A percentile compares a stretch with the other conserved stretches of the same genome.
Evolutionary conservation across 2,329 filamentous ascomycete genomes (phyloP).

Genomic region (Nemania abortiva): DNA sequence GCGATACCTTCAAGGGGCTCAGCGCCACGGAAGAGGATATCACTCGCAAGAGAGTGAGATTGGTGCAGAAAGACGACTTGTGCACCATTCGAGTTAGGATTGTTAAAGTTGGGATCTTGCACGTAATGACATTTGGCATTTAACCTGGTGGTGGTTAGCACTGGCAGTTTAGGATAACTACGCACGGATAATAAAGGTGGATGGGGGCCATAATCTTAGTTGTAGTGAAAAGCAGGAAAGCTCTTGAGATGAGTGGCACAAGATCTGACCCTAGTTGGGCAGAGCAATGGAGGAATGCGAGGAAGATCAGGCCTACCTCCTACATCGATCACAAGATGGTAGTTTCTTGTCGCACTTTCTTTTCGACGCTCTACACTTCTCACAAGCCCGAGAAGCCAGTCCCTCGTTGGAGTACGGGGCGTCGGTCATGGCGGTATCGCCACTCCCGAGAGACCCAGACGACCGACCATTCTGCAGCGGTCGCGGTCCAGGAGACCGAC

Average conservation of each 20-base stretch:
- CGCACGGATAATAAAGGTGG: background rate
- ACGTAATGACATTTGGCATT: constrained; percentile 53
- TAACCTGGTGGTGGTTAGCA: constrained; percentile 45
- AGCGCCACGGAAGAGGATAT: constrained; percentile 46
- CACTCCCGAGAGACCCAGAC: constrained; percentile 31
- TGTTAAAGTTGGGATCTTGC: constrained; percentile 46
- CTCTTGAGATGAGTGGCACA: background rate
- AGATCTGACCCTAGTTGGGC: background rate
- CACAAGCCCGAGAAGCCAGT: constrained; percentile 50
- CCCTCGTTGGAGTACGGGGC: constrained; percentile 28
- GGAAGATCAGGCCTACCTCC: constrained; percentile 43
- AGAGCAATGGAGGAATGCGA: background rate
- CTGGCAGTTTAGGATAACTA: background rate
- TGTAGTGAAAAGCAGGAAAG: background rate
- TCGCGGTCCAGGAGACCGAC: constrained; percentile 42
- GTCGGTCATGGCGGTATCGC: constrained; percentile 33
- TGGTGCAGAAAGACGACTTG: constrained; percentile 49
- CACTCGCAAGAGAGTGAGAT: constrained; percentile 47
- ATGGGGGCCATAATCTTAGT: background rate
- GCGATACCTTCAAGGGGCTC: constrained; percentile 54
- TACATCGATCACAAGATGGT: constrained; percentile 51
- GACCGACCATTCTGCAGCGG: constrained; percentile 37
- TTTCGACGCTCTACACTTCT: constrained; percentile 52
- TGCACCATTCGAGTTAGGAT: constrained; percentile 41
- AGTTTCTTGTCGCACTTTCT: constrained; percentile 53